Evolutionary conservation across 345 rosid genomes (phyloP), one percentile per base, ranked within the genome.

Genomic region (Eutrema yunnanense): DNA sequence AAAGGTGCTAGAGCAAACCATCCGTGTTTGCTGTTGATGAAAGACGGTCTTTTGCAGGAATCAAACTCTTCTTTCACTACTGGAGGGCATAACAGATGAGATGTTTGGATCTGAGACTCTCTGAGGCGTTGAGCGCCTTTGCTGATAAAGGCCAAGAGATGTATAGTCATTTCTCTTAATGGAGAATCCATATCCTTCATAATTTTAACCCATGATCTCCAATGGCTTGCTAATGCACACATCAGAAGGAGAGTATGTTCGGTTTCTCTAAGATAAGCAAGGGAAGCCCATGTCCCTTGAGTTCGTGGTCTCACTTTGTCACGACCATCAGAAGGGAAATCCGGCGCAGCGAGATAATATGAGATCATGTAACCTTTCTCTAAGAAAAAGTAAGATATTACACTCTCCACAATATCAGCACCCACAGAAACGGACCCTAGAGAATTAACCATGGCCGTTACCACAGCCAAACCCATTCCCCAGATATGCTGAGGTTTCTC

Each of bases 1-100:
- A 80, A 76, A 58, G 97, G 88, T n/a, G 91, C 74, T 62, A 94
- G 83, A 44, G 81, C 79, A 86, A 91, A 94, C 98, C 96, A 94
- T 66, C 98, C 97, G 42, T 82, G 82, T 73, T 72, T 82, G 82
- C 89, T 82, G 71, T 85, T 87, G 59, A 90, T 53, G 32, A 84
- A 75, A 11, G 96, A 72, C 30, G 82, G 92, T 64, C 81, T 82
- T 75, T 81, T 87, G 81, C 82, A 82, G 62, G 73, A 81, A 67
- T 89, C 88, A 53, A 84, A 73, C 79, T 94, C 97, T 50, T 86
- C 89, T 80, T 89, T 85, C 49, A 68, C 70, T 9, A 72, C 60
- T 37, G 97, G 96, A 74, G 92, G 81, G 63, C 91, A 89, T 42
- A 83, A 43, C 48, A 89, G 81, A 58, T 84, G 87, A 12, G 74